Evolutionary conservation across 2,329 filamentous ascomycete genomes (phyloP), one percentile per base, ranked within the genome.

Genomic region (Colletotrichum abscissum): DNA sequence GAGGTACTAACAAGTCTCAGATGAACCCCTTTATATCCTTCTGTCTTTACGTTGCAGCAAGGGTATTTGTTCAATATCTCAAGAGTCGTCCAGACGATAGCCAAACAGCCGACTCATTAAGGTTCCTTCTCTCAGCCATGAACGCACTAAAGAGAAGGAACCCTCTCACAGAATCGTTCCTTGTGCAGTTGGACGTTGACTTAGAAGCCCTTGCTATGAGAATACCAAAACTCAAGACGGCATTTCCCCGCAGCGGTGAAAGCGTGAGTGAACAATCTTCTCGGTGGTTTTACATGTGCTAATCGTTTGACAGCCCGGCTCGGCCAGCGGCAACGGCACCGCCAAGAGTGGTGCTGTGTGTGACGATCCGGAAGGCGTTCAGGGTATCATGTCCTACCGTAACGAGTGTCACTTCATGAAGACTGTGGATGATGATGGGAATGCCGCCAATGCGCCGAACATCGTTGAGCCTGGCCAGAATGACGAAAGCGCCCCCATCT

Each of bases 21-120:
- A 94, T 98, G 90, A 98, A 98, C 77, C 95, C 96, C 0, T 98
- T 98, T 81, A 93, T 97, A 78, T 95, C 95, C 0, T 98, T 98
- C 82, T 98, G 95, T 79, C 89, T 99, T 56, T 98, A 98, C 78
- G 95, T 98, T n/a, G 93, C 96, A 12, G 94, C 96, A 26, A 91
- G 97, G 64, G 96, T 98, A 0, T 98, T 98, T 79, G 93, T 98
- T 8, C 96, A 98, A 81, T 98, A 97, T 79, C 88, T 98, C n/a
- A 98, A 97, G 82, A 97, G 94, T 69, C 89, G 93, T n/a, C 95
- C 95, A 0, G 92, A 96, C 35, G 96, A 98, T 81, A 91, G 88
- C 79, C 94, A 91, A 81, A 93, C 91, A 76, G 91, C 87, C 22
- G 93, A 96, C 69, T 95, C 95, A 0, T 85, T 98, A n/a, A 92